Percentiles rank a stretch among this genome's conserved stretches.
phyloP scores from a whole-genome alignment of 2,329 filamentous ascomycete species.

The Fusarium succisae region DNA sequence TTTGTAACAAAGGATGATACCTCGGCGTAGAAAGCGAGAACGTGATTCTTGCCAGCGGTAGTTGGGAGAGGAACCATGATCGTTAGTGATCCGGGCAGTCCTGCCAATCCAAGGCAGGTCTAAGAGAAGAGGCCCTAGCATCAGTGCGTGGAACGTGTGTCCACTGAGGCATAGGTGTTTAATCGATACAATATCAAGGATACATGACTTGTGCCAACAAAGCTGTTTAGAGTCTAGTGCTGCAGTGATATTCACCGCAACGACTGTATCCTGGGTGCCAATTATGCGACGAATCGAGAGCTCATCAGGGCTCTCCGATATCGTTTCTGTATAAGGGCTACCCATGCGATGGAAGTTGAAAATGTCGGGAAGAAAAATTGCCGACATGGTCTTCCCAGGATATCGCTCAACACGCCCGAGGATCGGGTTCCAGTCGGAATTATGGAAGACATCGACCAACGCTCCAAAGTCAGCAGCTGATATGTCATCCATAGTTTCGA shows the following conservation, averaged over 20 bases:
- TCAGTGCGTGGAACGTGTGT: accelerated
- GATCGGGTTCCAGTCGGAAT: not conserved
- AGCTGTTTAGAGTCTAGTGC: not conserved
- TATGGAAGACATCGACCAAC: not conserved
- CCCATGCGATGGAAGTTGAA: not conserved
- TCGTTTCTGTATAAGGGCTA: not conserved
- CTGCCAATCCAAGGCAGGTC: not conserved
- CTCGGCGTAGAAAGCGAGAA: accelerated
- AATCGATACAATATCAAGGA: accelerated
- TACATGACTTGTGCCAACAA: accelerated
- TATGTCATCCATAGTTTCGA: not conserved
- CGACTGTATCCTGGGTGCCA: not conserved
- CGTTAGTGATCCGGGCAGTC: accelerated
- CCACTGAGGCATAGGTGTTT: accelerated
- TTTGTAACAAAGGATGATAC: accelerated
- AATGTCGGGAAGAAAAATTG: not conserved
- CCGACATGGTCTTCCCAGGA: not conserved
- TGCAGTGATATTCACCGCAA: not conserved
- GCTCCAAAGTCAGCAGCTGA: not conserved
- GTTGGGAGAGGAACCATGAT: accelerated
- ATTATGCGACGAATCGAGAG: not conserved
- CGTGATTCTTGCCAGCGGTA: not conserved
- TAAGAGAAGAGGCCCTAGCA: not conserved
- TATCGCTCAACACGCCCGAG: not conserved
- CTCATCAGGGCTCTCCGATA: not conserved